A percentile compares a stretch with the other conserved stretches of the same genome.
Conservation (phyloP, 2,329 filamentous ascomycete genomes). For the Talaromyces rugulosus region DNA sequence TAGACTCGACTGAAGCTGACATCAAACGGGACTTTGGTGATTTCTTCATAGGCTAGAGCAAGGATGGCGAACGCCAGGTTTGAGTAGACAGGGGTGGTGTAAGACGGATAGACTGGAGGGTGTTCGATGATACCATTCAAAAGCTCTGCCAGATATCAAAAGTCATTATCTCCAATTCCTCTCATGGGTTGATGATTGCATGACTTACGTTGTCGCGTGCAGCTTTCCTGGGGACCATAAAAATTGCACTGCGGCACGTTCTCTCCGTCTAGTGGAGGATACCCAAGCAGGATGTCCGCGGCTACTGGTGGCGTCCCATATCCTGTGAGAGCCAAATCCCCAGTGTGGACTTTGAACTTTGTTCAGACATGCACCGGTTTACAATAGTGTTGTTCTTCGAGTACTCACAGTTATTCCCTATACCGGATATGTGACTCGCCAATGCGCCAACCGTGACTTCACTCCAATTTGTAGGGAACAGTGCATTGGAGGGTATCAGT, state of each 20-base stretch:
- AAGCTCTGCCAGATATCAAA: not conserved
- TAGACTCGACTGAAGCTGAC: not conserved
- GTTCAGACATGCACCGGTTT: not conserved
- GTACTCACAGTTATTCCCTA: not conserved
- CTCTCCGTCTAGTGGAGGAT: not conserved
- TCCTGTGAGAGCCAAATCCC: not conserved
- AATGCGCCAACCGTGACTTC: conserved; percentile 2
- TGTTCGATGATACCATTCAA: conserved; percentile 1
- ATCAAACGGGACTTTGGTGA: not conserved
- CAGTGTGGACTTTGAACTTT: not conserved
- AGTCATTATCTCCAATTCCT: not conserved
- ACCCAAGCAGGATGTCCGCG: not conserved
- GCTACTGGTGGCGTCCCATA: not conserved
- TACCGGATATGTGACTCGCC: conserved; percentile 3
- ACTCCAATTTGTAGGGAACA: not conserved
- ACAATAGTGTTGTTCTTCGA: not conserved
- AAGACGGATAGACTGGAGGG: conserved; percentile 2
- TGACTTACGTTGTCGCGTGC: conserved; percentile 1
- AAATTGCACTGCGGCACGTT: conserved; percentile 3
- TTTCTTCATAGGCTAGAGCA: conserved; percentile 1
- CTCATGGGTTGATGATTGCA: not conserved
- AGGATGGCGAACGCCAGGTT: not conserved
- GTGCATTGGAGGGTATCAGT: not conserved
- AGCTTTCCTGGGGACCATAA: not conserved
- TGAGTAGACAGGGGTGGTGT: not conserved